Evolutionary conservation across 345 rosid genomes (phyloP), one percentile per base, ranked within the genome.

Genomic region (Sapria himalayana): DNA sequence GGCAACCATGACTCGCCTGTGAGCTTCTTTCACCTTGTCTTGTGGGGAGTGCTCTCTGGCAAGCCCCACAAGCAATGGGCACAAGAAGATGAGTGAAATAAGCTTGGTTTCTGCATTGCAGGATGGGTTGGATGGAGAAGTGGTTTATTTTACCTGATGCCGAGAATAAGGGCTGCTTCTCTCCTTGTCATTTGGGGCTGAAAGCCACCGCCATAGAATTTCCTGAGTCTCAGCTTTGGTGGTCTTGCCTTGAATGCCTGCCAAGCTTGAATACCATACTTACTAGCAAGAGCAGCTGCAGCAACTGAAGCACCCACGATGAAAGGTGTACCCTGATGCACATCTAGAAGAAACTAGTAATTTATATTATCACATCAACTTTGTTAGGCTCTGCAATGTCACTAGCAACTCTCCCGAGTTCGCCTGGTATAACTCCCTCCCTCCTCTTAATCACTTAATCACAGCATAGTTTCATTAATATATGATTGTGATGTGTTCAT

Each of bases 201-300:
- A 56, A 80, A 80, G 25, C 93, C 93, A 10, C 79, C 93, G 0
- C 73, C 82, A 9, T 80, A 76, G 54, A 80, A 80, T 66, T 50
- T 80, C 43, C 75, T 74, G 0, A 70, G 19, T 59, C 54, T 59
- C 2, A 73, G 61, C 22, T 45, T 62, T 5, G 79, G 72, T 1
- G 86, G 86, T 5, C 82, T 51, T 1, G 82, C 42, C 62, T 80
- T 76, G 52, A 76, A 60, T 29, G 93, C 67, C 44, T 80, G 82
- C 93, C 93, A 80, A 20, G 93, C 82, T 60, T 76, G 93, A 65
- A 80, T 66, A 32, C 93, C 93, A 44, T 73, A 80, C 51, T 60
- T 73, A 47, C 93, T 78, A 29, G 80, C 86, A 56, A 73, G 78
- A 17, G 93, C 93, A 29, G 86, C 74, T 15, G 78, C 76, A 21